Conservation (phyloP, 768 basidiomycete genomes). For the Lentinula guzmanii region DNA sequence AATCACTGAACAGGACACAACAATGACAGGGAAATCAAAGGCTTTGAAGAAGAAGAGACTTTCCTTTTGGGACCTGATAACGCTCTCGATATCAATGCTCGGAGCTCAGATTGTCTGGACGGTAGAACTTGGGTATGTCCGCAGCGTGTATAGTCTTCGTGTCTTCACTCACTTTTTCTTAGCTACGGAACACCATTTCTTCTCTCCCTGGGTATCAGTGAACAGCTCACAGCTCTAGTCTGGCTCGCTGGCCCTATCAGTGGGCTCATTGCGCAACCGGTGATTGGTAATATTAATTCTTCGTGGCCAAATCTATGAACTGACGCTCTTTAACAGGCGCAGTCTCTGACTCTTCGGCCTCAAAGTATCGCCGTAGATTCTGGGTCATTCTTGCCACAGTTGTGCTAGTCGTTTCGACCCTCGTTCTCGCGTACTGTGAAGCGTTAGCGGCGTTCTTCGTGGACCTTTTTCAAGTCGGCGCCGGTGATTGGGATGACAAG, state of each 20-base stretch:
- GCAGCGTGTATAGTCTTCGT: background rate
- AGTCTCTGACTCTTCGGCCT: constrained; percentile 89
- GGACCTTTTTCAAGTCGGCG: constrained; percentile 67
- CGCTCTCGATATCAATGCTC: constrained; percentile 86
- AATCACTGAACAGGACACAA: constrained; percentile 14
- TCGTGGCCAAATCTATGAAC: background rate
- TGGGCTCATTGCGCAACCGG: constrained; percentile 92
- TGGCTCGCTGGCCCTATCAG: constrained; percentile 96
- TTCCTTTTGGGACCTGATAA: constrained; percentile 69
- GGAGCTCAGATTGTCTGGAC: constrained; percentile 97
- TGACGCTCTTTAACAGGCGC: constrained; percentile 55
- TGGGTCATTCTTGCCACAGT: constrained; percentile 90
- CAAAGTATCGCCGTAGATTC: constrained; percentile 84
- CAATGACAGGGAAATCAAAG: constrained; percentile 8
- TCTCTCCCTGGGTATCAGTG: constrained; percentile 72
- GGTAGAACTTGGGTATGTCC: constrained; percentile 79
- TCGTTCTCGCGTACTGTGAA: constrained; percentile 80
- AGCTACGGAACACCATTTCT: constrained; percentile 97
- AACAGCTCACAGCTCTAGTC: constrained; percentile 87
- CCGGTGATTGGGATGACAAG: constrained; percentile 84
- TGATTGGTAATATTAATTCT: constrained; percentile 64
- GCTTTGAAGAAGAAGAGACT: constrained; percentile 28
- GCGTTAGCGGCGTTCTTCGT: constrained; percentile 69
- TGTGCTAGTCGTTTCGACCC: constrained; percentile 71
- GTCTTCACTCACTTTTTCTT: constrained; percentile 1